Evolutionary conservation across 768 basidiomycete species (phyloP).

Genomic region (Crucibulum laeve): DNA sequence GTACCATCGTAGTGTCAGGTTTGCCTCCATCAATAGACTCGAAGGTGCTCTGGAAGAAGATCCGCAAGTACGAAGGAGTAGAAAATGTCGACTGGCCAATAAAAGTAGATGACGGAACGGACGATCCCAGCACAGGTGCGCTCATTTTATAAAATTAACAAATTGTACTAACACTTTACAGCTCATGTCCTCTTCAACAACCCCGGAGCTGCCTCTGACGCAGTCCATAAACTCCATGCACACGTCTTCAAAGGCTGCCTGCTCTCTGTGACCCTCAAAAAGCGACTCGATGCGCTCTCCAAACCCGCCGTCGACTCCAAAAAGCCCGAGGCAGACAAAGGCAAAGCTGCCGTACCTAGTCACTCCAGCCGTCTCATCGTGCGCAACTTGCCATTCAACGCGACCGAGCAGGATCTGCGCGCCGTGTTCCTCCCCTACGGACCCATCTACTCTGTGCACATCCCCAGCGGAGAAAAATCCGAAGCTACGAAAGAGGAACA

Average conservation of each 20-base stretch:
- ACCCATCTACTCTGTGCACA: constrained; percentile 79
- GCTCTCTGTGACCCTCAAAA: constrained; percentile 86
- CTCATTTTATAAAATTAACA: not conserved
- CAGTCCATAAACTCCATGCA: constrained; percentile 80
- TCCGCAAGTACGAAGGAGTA: constrained; percentile 75
- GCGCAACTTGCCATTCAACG: constrained; percentile 83
- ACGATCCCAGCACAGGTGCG: constrained; percentile 46
- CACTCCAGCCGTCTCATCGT: constrained; percentile 83
- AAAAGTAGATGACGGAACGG: constrained; percentile 38
- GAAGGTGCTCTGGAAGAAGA: constrained; percentile 78
- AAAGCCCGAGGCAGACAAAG: constrained; percentile 17
- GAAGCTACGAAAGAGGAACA: constrained; percentile 23
- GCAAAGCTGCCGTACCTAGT: constrained; percentile 48
- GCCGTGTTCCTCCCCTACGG: constrained; percentile 85
- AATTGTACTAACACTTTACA: constrained; percentile 13
- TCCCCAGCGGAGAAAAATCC: constrained; percentile 47
- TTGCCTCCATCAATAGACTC: constrained; percentile 58
- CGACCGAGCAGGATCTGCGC: constrained; percentile 80
- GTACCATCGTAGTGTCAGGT: constrained; percentile 78
- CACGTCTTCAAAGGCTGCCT: constrained; percentile 89
- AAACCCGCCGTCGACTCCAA: constrained; percentile 34
- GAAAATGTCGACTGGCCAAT: constrained; percentile 73
- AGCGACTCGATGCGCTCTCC: constrained; percentile 66
- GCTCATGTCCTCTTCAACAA: constrained; percentile 74
- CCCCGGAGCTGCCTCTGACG: constrained; percentile 62